Evolutionary conservation across 2,329 filamentous ascomycete genomes (phyloP), one percentile per base, ranked within the genome.

Genomic region (Lecanicillium sp.): DNA sequence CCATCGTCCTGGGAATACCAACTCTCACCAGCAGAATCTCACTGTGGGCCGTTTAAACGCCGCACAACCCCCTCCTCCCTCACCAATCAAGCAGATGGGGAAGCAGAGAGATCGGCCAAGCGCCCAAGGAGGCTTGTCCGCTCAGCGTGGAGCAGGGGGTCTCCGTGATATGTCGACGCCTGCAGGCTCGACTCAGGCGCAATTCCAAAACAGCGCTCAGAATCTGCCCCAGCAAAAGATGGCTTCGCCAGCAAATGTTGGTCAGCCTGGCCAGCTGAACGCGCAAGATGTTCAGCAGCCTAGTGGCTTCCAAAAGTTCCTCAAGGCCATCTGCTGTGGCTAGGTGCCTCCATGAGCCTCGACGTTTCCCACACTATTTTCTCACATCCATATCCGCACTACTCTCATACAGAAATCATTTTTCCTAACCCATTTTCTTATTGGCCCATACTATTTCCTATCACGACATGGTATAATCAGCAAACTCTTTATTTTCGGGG

Each of bases 181-280:
- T 51, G 83, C 89, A 57, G 86, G 84, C 53, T 95, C 87, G 57
- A 95, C 87, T 48, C 86, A 94, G 64, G 90, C 90, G 50, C 90
- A 95, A 60, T 95, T 95, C 73, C 88, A 94, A 69, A 90, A 87
- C 73, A 95, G 87, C 68, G 85, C 84, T 56, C 85, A 87, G 60
- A 92, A 95, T 62, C 74, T 94, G 48, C 76, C 83, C 35, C 78
- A 77, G 53, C 78, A 74, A 54, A 70, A 73, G 47, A 73, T 41
- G 39, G 36, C 75, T 56, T 75, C 73, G 44, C 69, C 73, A 45
- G 77, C 80, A 55, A 69, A 72, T 42, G 75, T 71, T 43, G 69
- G 68, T 33, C 57, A 58, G 37, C 68, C 71, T 56, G 65, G 72
- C 47, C 66, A 65, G 55, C 65, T 64, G 59, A 75, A 64, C 55